phyloP scores from a whole-genome alignment of 352 stramenopile species.

The Pythium dissimile region DNA sequence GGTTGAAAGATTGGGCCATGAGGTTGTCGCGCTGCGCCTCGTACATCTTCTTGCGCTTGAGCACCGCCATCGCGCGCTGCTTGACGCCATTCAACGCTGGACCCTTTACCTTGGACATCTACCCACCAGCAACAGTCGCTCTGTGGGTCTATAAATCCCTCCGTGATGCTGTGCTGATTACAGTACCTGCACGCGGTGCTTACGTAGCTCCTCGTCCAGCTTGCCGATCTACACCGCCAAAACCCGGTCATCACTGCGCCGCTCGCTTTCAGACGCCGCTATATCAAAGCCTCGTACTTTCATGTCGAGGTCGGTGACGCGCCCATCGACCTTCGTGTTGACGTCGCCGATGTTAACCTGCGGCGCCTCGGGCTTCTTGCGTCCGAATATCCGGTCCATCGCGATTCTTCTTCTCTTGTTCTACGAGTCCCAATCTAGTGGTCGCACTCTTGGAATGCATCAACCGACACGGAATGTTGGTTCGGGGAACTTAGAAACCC shows the following conservation, averaged over 20 bases:
- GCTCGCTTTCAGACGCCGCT: not conserved
- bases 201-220: constrained; percentile 77
- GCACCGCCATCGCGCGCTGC: constrained; percentile 79
- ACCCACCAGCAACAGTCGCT: not conserved
- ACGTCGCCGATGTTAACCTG: constrained; percentile 79
- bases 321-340: constrained; percentile 67
- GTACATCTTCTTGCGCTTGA: constrained; percentile 90
- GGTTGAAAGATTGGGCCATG: constrained; percentile 81
- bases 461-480: not conserved
- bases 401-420: constrained; percentile 9
- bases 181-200: constrained; percentile 69
- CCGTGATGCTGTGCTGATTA: not conserved
- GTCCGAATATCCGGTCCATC: constrained; percentile 86
- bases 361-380: constrained; percentile 74
- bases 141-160: not conserved
- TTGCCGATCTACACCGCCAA: constrained; percentile 57
- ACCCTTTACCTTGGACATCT: constrained; percentile 78
- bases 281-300: constrained; percentile 37
- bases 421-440: too few species aligned
- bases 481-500: not conserved
- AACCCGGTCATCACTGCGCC: too few species aligned
- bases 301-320: constrained; percentile 71
- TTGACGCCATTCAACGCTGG: constrained; percentile 73
- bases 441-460: too few species aligned
- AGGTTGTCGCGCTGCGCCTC: constrained; percentile 80